Evolutionary conservation across 148 eudicot species (phyloP), one percentile per base, ranked within the genome.

Genomic region (Diospyros lotus): DNA sequence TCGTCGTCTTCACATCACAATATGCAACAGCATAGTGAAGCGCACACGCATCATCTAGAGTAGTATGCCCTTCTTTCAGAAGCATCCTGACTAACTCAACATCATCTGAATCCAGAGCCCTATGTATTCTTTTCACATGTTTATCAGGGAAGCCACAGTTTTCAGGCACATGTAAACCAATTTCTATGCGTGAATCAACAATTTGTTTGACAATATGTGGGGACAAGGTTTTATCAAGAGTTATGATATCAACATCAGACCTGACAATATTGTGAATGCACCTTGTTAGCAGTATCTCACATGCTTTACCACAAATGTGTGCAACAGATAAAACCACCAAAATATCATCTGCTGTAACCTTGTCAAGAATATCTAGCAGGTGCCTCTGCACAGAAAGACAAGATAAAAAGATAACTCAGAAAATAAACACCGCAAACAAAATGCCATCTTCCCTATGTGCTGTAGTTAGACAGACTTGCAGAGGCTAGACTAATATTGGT

Each of bases 1-100:
- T 79, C 39, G 89, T 86, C 38, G 87, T 89, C 73, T 94, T 89
- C 73, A 91, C 86, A 79, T 92, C 97, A 72, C 97, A 92, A 80
- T 90, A 85, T n/a, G 93, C 96, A 51, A 90, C 96, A 53, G 98
- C 96, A 84, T 90, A 90, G 76, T 94, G 98, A 60, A 94, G 88
- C 4, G 97, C 98, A 79, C 72, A 85, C 13, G 98, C 91, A 77
- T 84, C 90, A 77, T 92, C 96, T 18, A 94, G 87, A 52, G 80
- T 86, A 3, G 92, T 87, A 82, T 84, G 91, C 9, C 85, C 89
- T 80, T 94, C 97, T 81, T 81, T 87, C 44, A 92, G 77, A 54
- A 94, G 81, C 97, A 90, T 89, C 75, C 85, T 84, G 18, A 94
- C 88, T 72, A 94, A 84, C 67, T 94, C 97, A 56, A 94, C 96